These are phyloP conservation scores for Leccinum olivaceopallidum DNA, from an alignment of 768 basidiomycete genomes.

Conservation along the genomic window DNA sequence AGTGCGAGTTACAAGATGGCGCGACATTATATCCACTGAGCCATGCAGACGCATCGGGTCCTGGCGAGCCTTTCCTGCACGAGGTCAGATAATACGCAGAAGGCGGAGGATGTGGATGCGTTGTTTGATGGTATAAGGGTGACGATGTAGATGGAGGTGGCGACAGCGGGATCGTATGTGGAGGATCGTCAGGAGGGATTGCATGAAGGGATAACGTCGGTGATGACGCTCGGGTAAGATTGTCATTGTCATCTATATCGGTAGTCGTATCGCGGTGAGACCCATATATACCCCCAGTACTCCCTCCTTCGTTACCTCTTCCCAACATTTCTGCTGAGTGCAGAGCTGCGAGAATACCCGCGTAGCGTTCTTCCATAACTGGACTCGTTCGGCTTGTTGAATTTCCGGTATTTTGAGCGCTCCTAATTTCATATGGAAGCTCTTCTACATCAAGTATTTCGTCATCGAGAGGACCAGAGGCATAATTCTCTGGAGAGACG, in stretches of 20 bases:
- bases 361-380: conserved; percentile 29
- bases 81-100: conserved; percentile 22
- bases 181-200: conserved; percentile 14
- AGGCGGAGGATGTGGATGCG: conserved; percentile 25
- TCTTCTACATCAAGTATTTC: conserved; percentile 23
- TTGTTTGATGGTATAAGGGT: conserved; percentile 4
- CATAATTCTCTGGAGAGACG: conserved; percentile 9
- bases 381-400: neutral
- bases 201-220: conserved; percentile 25
- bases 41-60: conserved; percentile 30
- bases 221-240: conserved; percentile 22
- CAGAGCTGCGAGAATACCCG: conserved; percentile 28
- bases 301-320: conserved; percentile 22
- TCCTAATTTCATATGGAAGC: conserved; percentile 5
- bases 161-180: conserved; percentile 23
- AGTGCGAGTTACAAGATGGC: conserved; percentile 30
- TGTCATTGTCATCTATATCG: conserved; percentile 12
- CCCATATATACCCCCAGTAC: conserved; percentile 31
- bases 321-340: conserved; percentile 15
- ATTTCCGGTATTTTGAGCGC: neutral
- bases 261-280: conserved; percentile 17
- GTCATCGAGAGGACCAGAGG: conserved; percentile 22
- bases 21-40: conserved; percentile 24
- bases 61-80: conserved; percentile 28
- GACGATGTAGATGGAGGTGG: conserved; percentile 24